Evolutionary conservation across 2,329 filamentous ascomycete genomes (phyloP).

Genomic region (Aspergillus fischeri): DNA sequence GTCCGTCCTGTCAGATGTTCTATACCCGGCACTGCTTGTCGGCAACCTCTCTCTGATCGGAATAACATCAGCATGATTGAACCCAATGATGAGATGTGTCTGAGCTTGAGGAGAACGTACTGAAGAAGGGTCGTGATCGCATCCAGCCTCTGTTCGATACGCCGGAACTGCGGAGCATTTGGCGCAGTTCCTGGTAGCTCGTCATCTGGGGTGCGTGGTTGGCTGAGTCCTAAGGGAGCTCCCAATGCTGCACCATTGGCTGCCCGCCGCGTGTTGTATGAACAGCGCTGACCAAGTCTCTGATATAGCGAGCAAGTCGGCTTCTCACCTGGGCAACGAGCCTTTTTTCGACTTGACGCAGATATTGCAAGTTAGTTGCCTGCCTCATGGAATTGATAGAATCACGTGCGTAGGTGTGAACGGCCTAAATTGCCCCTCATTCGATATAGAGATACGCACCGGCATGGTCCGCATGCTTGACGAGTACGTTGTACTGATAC

Average conservation of each 20-base stretch:
- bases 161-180: conserved; percentile 13
- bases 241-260: not conserved
- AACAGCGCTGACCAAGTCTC: conserved; percentile 19
- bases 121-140: conserved; percentile 17
- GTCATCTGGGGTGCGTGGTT: not conserved
- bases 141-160: conserved; percentile 20
- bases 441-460: conserved; percentile 10
- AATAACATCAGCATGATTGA: too few species aligned
- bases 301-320: conserved; percentile 22
- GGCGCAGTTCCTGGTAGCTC: conserved; percentile 3
- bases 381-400: too few species aligned
- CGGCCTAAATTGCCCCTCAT: not conserved
- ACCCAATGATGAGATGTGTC: too few species aligned
- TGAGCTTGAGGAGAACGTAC: conserved; percentile 5
- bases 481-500: conserved; percentile 23
- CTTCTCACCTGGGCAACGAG: conserved; percentile 26
- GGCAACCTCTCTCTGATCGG: conserved; percentile 10
- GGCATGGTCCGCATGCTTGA: conserved; percentile 24
- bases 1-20: not conserved
- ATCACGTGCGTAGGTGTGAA: too few species aligned
- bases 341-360: conserved; percentile 21
- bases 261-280: conserved; percentile 13
- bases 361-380: not conserved
- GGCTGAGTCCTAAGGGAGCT: not conserved
- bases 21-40: not conserved